phyloP scores from a whole-genome alignment of 495 filamentous ascomycete species.

The Penicillium tannophilum region DNA sequence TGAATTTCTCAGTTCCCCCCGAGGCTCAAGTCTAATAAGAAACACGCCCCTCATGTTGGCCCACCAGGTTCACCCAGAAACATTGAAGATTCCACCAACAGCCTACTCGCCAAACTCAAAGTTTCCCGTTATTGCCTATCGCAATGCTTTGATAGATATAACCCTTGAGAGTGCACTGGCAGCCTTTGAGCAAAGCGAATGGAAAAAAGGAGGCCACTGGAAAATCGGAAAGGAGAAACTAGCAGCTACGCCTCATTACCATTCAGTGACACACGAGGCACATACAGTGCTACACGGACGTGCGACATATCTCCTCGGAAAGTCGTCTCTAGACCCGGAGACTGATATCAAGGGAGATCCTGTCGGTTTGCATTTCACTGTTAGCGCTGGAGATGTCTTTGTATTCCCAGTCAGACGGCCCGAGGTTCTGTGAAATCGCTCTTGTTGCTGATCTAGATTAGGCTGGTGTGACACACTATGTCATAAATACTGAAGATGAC shows the following conservation, averaged over 20 bases:
- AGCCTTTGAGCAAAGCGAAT: constrained; percentile 7
- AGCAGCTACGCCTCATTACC: constrained; percentile 17
- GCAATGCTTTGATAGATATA: constrained; percentile 4
- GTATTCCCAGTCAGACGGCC: neutral
- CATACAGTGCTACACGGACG: constrained; percentile 12
- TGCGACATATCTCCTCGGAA: constrained; percentile 13
- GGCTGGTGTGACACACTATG: neutral
- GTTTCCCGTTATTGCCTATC: constrained; percentile 1
- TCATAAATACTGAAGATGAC: neutral
- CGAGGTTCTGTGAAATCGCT: neutral
- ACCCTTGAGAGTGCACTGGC: neutral
- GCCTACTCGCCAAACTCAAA: constrained; percentile 3
- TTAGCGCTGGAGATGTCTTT: neutral
- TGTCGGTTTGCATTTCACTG: neutral
- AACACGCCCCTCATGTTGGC: neutral
- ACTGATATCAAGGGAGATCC: neutral
- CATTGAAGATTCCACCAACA: neutral
- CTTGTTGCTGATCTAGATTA: neutral
- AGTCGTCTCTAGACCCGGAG: neutral
- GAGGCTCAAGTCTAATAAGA: no score
- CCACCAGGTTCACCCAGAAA: neutral
- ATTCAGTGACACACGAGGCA: constrained; percentile 13
- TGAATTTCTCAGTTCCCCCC: neutral
- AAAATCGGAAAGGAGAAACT: constrained; percentile 10
- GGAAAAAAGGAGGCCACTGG: constrained; percentile 16